phyloP scores from a whole-genome alignment of 306 rosid genomes.

The Corylus heterophylla region DNA sequence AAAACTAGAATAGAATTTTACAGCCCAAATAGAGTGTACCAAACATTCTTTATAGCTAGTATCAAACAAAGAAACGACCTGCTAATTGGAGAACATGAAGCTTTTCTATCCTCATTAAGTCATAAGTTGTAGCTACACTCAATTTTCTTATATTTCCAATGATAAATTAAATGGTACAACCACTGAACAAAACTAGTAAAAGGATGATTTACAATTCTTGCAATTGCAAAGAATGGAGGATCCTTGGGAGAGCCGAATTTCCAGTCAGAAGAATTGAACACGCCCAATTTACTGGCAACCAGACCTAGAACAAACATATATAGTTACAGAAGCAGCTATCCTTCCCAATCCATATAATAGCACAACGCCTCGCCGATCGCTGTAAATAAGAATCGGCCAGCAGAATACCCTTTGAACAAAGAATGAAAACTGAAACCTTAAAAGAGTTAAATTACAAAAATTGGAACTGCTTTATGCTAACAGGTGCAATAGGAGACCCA shows the following conservation, averaged over 20 bases:
- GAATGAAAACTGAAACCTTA: constrained; percentile 36
- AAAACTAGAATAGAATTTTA: too few species aligned
- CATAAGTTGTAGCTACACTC: not conserved
- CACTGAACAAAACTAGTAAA: constrained; percentile 7
- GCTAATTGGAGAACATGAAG: constrained; percentile 2
- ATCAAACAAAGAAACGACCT: not conserved
- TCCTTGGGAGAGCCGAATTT: constrained; percentile 26
- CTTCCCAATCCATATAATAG: constrained; percentile 21
- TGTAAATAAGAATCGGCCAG: constrained; percentile 45
- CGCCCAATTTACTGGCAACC: constrained; percentile 25
- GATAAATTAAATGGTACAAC: not conserved
- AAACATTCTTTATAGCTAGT: too few species aligned
- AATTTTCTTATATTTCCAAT: not conserved
- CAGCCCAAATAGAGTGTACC: too few species aligned
- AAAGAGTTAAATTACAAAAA: constrained; percentile 39
- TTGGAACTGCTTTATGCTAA: constrained; percentile 35
- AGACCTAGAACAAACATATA: constrained; percentile 30
- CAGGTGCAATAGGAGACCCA: constrained; percentile 44
- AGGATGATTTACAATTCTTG: constrained; percentile 34
- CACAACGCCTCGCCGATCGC: constrained; percentile 31
- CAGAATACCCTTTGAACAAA: constrained; percentile 18
- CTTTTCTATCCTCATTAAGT: not conserved
- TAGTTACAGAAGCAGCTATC: constrained; percentile 26
- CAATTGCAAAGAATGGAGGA: constrained; percentile 22
- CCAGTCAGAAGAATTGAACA: constrained; percentile 12